phyloP scores from a whole-genome alignment of 148 eudicot genomes.

The Cornus suecica region DNA sequence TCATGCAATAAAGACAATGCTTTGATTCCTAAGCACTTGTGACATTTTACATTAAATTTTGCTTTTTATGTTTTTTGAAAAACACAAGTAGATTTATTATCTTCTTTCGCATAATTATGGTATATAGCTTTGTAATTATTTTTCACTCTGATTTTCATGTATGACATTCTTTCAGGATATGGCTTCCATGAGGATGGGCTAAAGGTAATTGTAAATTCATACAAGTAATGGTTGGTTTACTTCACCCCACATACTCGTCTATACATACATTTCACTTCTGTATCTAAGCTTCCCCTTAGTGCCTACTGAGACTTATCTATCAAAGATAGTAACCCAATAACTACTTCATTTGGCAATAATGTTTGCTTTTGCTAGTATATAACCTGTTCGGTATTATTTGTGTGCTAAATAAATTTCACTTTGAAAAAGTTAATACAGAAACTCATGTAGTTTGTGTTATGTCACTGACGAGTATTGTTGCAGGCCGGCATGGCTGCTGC shows the following conservation, averaged over 20 bases:
- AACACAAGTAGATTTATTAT: neutral
- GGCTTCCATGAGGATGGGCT: slow-evolving; percentile 98
- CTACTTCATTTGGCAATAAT: neutral
- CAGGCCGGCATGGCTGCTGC: slow-evolving; percentile 87
- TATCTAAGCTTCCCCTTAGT: no score
- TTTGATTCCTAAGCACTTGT: neutral
- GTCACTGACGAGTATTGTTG: slow-evolving; percentile 3
- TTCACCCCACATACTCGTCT: no score
- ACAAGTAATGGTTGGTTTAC: neutral
- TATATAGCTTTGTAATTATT: neutral
- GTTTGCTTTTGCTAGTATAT: neutral
- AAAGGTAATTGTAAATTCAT: slow-evolving; percentile 49
- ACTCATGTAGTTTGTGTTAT: neutral
- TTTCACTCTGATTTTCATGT: neutral
- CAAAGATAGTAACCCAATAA: no score
- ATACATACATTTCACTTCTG: no score
- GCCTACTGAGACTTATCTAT: no score
- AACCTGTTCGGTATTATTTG: neutral
- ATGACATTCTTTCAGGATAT: slow-evolving; percentile 51
- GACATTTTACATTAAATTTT: neutral
- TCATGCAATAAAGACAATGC: neutral
- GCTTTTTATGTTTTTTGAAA: neutral
- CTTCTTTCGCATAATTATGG: neutral
- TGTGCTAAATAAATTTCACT: neutral
- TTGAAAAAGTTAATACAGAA: no score